Conservation (phyloP, 768 basidiomycete species). For the Leccinellum rugosiceps region DNA sequence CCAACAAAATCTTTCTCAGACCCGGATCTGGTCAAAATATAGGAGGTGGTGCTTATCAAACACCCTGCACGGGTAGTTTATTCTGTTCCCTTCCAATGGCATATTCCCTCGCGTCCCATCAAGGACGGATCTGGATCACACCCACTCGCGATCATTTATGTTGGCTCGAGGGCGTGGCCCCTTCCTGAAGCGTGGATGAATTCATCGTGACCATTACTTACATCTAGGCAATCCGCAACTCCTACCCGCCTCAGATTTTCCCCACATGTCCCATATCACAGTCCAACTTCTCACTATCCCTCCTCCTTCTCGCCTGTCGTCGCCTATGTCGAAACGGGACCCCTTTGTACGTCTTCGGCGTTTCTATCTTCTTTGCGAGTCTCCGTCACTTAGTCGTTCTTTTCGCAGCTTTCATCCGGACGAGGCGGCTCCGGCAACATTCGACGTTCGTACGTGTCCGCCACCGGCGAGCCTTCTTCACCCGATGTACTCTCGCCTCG, state of each 20-base stretch:
- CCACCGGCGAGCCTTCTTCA: not conserved
- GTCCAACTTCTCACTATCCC: not conserved
- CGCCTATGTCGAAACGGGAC: slow-evolving; percentile 3
- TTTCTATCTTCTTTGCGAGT: not conserved
- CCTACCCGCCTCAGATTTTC: not conserved
- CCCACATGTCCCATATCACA: slow-evolving; percentile 11
- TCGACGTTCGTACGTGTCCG: not conserved
- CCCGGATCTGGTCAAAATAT: not conserved
- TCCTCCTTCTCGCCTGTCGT: not conserved
- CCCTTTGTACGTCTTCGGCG: slow-evolving; percentile 14
- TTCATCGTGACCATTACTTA: not conserved
- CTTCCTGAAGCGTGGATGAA: not conserved
- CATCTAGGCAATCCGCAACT: not conserved
- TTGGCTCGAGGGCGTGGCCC: not conserved
- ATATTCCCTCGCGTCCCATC: not conserved
- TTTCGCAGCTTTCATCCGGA: slow-evolving; percentile 17
- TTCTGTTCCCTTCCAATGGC: not conserved
- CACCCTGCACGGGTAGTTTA: not conserved
- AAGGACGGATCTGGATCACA: slow-evolving; percentile 1
- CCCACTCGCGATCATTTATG: slow-evolving; percentile 20
- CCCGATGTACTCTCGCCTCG: not conserved
- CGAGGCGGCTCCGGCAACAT: slow-evolving; percentile 25
- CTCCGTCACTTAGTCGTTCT: not conserved
- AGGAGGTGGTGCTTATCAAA: slow-evolving; percentile 14
- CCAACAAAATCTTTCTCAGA: slow-evolving; percentile 1